These are phyloP conservation scores for Yamadazyma ubonensis DNA, from an alignment of 805 yeast genomes.

Conservation along the genomic window DNA sequence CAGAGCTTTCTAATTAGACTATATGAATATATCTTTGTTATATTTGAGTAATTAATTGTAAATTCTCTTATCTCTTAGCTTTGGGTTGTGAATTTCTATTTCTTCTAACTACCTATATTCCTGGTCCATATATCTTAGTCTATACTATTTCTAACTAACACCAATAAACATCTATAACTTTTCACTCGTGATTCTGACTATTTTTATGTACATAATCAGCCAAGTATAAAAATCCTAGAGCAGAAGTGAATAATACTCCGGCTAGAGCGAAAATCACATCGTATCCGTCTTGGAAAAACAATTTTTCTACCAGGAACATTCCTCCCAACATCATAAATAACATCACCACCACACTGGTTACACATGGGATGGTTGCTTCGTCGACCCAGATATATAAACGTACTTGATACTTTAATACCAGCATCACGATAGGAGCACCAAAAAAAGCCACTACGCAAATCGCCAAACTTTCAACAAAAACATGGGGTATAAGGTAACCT, in stretches of 20 bases:
- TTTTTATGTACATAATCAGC: too few species aligned
- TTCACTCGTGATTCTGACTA: too few species aligned
- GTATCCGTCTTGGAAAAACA: background rate
- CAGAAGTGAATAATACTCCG: background rate
- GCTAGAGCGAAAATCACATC: background rate
- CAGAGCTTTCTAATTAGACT: slow-evolving; percentile 78
- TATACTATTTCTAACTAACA: too few species aligned
- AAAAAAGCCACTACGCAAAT: background rate
- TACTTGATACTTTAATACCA: slow-evolving; percentile 3
- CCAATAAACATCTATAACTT: too few species aligned
- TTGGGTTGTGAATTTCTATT: too few species aligned
- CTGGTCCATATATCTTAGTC: too few species aligned
- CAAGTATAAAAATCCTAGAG: too few species aligned
- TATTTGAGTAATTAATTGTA: too few species aligned
- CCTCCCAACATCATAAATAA: background rate
- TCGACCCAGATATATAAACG: slow-evolving; percentile 4
- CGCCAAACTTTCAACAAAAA: background rate
- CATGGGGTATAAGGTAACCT: too few species aligned
- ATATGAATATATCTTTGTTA: too few species aligned
- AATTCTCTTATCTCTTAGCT: too few species aligned
- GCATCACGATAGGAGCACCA: background rate
- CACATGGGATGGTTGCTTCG: background rate
- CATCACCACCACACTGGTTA: slow-evolving; percentile 1
- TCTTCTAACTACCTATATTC: too few species aligned
- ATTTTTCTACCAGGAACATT: background rate